phyloP scores from a whole-genome alignment of 192 early-diverging fungal genomes.

The Linnemannia exigua region DNA sequence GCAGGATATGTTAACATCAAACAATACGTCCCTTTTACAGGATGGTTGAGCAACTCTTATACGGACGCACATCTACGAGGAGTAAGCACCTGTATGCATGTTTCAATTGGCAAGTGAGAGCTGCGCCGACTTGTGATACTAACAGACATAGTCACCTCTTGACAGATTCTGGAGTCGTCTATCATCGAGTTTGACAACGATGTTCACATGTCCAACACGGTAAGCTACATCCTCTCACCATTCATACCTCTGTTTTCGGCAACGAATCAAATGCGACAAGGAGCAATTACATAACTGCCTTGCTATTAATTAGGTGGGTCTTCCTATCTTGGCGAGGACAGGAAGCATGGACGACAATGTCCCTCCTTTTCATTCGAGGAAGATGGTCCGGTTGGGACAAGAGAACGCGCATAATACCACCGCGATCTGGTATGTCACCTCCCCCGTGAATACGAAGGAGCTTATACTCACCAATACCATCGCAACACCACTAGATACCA shows the following conservation, averaged over 20 bases:
- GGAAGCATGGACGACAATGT: constrained; percentile 82
- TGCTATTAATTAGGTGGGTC: constrained; percentile 61
- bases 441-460: background rate
- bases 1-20: constrained; percentile 83
- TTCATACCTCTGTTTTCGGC: too few species aligned
- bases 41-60: constrained; percentile 72
- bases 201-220: constrained; percentile 76
- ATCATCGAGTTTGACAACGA: constrained; percentile 85
- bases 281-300: background rate
- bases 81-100: constrained; percentile 48
- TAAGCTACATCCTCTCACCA: too few species aligned
- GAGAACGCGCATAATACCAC: constrained; percentile 69
- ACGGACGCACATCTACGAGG: constrained; percentile 75
- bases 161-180: constrained; percentile 75
- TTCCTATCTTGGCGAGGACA: constrained; percentile 73
- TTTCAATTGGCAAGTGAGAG: too few species aligned
- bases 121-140: too few species aligned
- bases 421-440: constrained; percentile 58
- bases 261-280: too few species aligned
- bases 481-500: too few species aligned
- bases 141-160: background rate
- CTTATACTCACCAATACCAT: too few species aligned
- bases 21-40: constrained; percentile 76
- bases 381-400: constrained; percentile 73
- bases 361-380: constrained; percentile 76